Base-by-base conservation (phyloP, 495 filamentous ascomycete genomes). In the Usnea hakonensis region DNA sequence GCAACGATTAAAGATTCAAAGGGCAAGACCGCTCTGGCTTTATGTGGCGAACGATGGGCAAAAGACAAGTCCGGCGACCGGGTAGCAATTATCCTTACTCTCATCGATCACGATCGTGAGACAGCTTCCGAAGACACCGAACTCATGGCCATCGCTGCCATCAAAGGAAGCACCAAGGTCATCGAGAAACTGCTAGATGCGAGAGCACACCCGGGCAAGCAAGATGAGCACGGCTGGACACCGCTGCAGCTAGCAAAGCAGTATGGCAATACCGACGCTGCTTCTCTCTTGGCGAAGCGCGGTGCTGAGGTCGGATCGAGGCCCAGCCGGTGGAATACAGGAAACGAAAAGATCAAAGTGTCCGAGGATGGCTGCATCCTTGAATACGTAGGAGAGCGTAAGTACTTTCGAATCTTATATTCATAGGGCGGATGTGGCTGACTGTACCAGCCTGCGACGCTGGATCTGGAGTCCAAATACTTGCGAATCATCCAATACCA, bases 171-270 rank as follows among this genome's bases (percentile, higher is more conserved):
- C 54, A 38, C 54, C n/a, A 21, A 38, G 26, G 54, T 56, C 19
- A 56, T 56, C 19, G 54, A 56, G 16, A 56, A 56, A 28, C 23
- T 56, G 32, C 54, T 56, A 16, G 54, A 56, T 56, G 54, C 54
- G 5, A 56, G 33, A 38, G 54, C 54, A 2, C 54, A 56, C 23
- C 54, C 54, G 21, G 26, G 33, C 33, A 36, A 56, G 36, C 54
- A 56, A 56, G 54, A 56, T 17, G 54, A 56, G 32, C 54, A 56
- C 23, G 54, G 54, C 54, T 56, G 54, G 54, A 56, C 54, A 13
- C 54, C 54, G 10, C 36, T 56, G 54, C 54, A 56, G 36, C 33
- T 56, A 38, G 54, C 54, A 14, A 56, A 38, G 21, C 54, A 56
- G 54, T 56, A 56, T 38, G 54, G 54, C 13, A n/a, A 56, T 11